Percentiles rank a stretch among this genome's conserved stretches.
Evolutionary conservation across 106 monocot genomes (phyloP).

Genomic region (Dendrobium officinale): DNA sequence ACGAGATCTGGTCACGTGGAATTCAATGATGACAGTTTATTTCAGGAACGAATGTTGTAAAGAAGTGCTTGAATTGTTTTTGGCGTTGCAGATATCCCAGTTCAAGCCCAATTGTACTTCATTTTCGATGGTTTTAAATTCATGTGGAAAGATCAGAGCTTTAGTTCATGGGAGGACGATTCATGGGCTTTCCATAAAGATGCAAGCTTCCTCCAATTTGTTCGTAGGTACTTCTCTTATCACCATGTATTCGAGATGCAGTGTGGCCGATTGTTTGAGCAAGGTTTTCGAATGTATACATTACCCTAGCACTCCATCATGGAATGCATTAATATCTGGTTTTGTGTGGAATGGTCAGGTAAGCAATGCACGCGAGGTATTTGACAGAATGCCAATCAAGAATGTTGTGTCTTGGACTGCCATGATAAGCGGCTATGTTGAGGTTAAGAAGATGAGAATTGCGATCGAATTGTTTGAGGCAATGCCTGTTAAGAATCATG

Average conservation of each 20-base stretch:
- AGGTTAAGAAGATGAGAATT: slow-evolving; percentile 10
- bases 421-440: slow-evolving; percentile 39
- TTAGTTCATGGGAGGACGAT: slow-evolving; percentile 27
- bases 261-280: slow-evolving; percentile 22
- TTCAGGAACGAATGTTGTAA: slow-evolving; percentile 7
- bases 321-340: slow-evolving; percentile 57
- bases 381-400: slow-evolving; percentile 39
- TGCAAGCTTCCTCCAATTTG: slow-evolving; percentile 19
- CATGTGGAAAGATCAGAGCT: slow-evolving; percentile 37
- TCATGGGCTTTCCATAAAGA: slow-evolving; percentile 46
- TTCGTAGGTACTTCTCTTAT: slow-evolving; percentile 59
- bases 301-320: slow-evolving; percentile 21
- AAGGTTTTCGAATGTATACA: slow-evolving; percentile 28
- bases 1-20: slow-evolving; percentile 55
- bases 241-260: slow-evolving; percentile 48
- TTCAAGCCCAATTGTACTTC: slow-evolving; percentile 29
- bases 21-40: slow-evolving; percentile 47
- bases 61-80: slow-evolving; percentile 23
- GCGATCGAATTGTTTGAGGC: slow-evolving; percentile 34
- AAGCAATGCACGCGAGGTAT: slow-evolving; percentile 30
- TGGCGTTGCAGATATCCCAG: slow-evolving; percentile 16
- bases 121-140: slow-evolving; percentile 31
- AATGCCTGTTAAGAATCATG: slow-evolving; percentile 43
- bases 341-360: slow-evolving; percentile 25
- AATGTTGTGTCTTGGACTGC: slow-evolving; percentile 71